Base-by-base conservation (phyloP, 495 filamentous ascomycete genomes). In the Choiromyces venosus region DNA sequence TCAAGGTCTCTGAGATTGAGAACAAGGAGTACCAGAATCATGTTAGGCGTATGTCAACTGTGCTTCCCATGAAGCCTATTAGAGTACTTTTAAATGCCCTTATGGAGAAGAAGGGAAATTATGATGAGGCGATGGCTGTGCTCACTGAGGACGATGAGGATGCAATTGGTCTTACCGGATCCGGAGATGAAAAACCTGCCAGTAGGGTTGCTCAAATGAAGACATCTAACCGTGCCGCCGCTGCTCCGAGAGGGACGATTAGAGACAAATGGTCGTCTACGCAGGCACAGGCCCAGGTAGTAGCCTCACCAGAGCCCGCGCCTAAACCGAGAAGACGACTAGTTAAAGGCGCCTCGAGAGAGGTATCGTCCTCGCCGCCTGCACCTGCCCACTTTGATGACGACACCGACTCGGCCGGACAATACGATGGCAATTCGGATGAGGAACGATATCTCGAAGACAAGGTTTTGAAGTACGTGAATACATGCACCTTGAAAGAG, bases 401-500 rank as follows among this genome's bases (percentile, higher is more conserved):
- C 39, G 88, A 90, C 74, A 87, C 86, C 1, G 88, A 89, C 73
- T 87, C 87, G 46, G 87, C 84, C 37, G 78, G 83, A 68, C 84
- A 83, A 25, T 82, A 80, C n/a, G 82, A 82, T 21, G 83, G 83
- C 64, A 77, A 82, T 37, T 82, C 78, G 35, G 81, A 79, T 56
- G 79, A 82, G 4, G 79, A 83, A 72, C 80, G 81, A 12, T 82
- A 83, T 37, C 72, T 89, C 46, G 87, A 91, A 35, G 71, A 70
- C 8, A 87, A 87, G 67, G 88, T 97, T 1, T 83, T 98, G 25
- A 85, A 88, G 0, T 96, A 92, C 81, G 88, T 99, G 83, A 98
- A 99, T 80, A 89, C 85, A 0, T 95, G 92, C 82, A 86, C 87
- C 4, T 83, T 85, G 21, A 85, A 89, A 37, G 90, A 92, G 66